Conservation (phyloP, 140 eudicot genomes). For the Cichorium intybus region DNA sequence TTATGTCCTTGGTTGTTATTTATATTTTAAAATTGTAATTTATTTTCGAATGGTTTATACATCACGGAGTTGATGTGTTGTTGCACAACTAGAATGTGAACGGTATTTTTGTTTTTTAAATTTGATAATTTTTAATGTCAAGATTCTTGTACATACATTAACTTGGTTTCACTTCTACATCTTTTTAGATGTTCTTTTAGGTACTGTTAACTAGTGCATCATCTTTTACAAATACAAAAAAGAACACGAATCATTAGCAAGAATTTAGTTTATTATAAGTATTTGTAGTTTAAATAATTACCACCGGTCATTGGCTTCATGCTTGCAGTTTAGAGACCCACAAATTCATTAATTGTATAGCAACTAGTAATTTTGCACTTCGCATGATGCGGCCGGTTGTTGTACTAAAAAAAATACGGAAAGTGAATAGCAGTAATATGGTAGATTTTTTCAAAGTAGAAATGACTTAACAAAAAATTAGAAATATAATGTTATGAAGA, state of each 20-base stretch:
- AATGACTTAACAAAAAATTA: too few relatives aligned
- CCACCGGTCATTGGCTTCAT: neutral
- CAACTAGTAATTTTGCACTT: too few relatives aligned
- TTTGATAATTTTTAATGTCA: neutral
- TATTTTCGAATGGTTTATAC: slow-evolving; percentile 10
- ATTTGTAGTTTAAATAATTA: too few relatives aligned
- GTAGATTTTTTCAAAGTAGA: too few relatives aligned
- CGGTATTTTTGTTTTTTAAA: slow-evolving; percentile 1
- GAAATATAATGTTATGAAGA: too few relatives aligned
- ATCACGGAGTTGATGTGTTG: slow-evolving; percentile 18
- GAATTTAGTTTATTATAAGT: too few relatives aligned
- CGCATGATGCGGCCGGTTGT: too few relatives aligned
- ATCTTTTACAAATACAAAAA: neutral
- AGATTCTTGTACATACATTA: slow-evolving; percentile 25
- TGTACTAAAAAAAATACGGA: too few relatives aligned
- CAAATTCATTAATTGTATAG: too few relatives aligned
- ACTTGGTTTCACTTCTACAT: neutral
- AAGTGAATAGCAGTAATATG: too few relatives aligned
- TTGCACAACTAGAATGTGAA: slow-evolving; percentile 31
- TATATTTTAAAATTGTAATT: neutral
- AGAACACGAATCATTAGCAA: too few relatives aligned
- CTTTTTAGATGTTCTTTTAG: slow-evolving; percentile 5
- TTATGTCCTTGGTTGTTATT: neutral
- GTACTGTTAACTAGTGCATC: neutral
- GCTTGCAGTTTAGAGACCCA: neutral